Base-by-base conservation (phyloP, 2,329 filamentous ascomycete species). In the Colletotrichum destructivum region DNA sequence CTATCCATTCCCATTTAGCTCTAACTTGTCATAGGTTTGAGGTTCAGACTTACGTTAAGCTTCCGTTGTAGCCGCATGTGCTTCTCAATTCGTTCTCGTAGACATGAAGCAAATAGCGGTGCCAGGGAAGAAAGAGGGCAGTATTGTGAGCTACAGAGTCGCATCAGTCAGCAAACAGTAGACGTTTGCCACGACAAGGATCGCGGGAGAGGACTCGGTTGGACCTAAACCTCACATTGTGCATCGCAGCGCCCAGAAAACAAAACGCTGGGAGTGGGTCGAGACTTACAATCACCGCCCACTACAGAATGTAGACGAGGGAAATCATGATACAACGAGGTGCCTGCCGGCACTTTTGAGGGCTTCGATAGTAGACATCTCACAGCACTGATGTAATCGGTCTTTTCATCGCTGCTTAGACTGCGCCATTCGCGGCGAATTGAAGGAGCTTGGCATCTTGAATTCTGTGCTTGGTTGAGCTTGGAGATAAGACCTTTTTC, bases 91-190 rank as follows among this genome's bases (percentile, higher is more conserved):
- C 55, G 13, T 40, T 26, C 46, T 21, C 21, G 12, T 12, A 55
- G 2, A 15, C 15, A 35, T 51, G 35, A 21, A 60, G 57, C 21
- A 60, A 21, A 51, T 66, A 60, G 21, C 54, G 52, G 51, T 66
- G 63, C 63, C 75, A 77, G 23, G 54, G 57, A n/a, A 66, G 55
- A 31, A 66, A 66, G 54, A 47, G 46, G 46, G 46, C 46, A 47
- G 46, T 47, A 18, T 47, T 47, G 46, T 47, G 46, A 47, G 46
- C 46, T 47, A 15, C 13, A 47, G 18, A n/a, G 15, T 16, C 46
- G 46, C 46, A 47, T 12, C 15, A 47, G 46, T 47, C 46, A 47
- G 46, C 46, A 47, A 47, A 47, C 13, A 47, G 46, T 18, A 47
- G 46, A 47, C 18, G 13, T n/a, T 7, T 47, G 18, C 46, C 46